Base-by-base conservation (phyloP, 179 eudicot species). In the Corrigiola litoralis region DNA sequence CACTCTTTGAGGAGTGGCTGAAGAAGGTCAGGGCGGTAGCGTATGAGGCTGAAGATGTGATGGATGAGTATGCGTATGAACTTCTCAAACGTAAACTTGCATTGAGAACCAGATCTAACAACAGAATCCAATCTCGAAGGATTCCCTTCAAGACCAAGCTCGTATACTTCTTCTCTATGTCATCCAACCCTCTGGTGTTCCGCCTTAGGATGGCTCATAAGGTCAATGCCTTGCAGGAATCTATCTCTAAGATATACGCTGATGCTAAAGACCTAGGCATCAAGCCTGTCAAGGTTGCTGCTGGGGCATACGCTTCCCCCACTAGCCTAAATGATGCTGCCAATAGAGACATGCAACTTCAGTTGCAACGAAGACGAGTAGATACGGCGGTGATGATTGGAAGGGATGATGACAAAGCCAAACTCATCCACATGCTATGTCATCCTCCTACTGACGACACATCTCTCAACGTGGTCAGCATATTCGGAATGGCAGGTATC, bases 401-500 rank as follows among this genome's bases (percentile, higher is more conserved):
- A 23, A 76, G 77, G 47, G 67, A 69, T n/a, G 16, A 32, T 7
- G 79, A 72, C 9, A 44, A 46, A 37, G 53, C 52, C 4, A 13
- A 67, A 9, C 13, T 71, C 2, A 49, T 67, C 2, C 31, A 33
- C 4, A 16, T 21, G 60, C 18, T 71, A 14, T 63, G 74, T 36
- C n/a, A 28, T 29, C 31, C 58, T 17, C 17, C 34, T 18, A 44
- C 63, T 20, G 10, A 37, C 4, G 51, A 36, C 13, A 31, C 21
- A 34, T 55, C 27, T 23, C 58, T 71, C 6, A 40, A 41, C 10
- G 64, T 63, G 20, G 40, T 74, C 0, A 74, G 70, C 38, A 75
- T 79, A 27, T 38, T 62, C 8, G 76, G 79, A 11, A 78, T 75
- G 66, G 67, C 49, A 45, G 82, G 79, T 74, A 61, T 17, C 4